These are phyloP conservation scores for Ophiocordyceps camponoti-leonardi DNA, from an alignment of 2,329 filamentous ascomycete genomes.

Conservation along the genomic window DNA sequence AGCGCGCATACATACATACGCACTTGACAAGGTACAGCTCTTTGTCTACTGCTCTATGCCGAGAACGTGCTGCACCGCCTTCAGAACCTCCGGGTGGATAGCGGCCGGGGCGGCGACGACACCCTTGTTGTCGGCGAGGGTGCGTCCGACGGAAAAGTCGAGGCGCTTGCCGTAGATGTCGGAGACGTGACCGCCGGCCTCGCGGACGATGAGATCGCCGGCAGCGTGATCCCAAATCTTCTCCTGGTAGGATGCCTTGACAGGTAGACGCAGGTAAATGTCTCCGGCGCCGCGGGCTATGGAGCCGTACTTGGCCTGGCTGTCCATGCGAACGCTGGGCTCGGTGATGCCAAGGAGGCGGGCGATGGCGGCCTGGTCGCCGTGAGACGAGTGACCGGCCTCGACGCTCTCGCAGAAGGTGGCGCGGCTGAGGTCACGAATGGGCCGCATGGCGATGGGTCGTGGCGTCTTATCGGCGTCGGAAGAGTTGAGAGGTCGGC, in stretches of 20 bases:
- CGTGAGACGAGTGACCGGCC: conserved; percentile 78
- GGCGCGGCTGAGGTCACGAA: conserved; percentile 58
- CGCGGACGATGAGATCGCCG: conserved; percentile 82
- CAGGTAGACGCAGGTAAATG: conserved; percentile 80
- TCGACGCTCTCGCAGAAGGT: conserved; percentile 97
- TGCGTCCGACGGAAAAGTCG: conserved; percentile 76
- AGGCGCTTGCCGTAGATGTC: conserved; percentile 73
- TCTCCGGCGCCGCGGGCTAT: conserved; percentile 90
- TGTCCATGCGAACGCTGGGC: conserved; percentile 90
- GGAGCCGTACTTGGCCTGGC: conserved; percentile 92
- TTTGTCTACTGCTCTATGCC: conserved; percentile 12
- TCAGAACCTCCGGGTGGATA: conserved; percentile 60
- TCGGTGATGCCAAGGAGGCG: conserved; percentile 71
- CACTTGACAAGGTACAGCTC: neutral
- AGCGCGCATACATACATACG: no score
- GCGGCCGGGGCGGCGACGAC: conserved; percentile 73
- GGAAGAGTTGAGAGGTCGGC: conserved; percentile 45
- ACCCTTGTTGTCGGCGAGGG: conserved; percentile 78
- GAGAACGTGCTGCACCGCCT: conserved; percentile 69
- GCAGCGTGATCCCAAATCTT: conserved; percentile 99
- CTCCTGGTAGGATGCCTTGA: conserved; percentile 78
- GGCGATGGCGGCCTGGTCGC: conserved; percentile 68
- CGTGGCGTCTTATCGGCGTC: conserved; percentile 34
- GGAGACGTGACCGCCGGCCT: conserved; percentile 83
- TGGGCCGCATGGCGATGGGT: conserved; percentile 61